Evolutionary conservation across 1,284 basidiomycete genomes (phyloP), one percentile per base, ranked within the genome.

Genomic region (Rhodotorula mucilaginosa): DNA sequence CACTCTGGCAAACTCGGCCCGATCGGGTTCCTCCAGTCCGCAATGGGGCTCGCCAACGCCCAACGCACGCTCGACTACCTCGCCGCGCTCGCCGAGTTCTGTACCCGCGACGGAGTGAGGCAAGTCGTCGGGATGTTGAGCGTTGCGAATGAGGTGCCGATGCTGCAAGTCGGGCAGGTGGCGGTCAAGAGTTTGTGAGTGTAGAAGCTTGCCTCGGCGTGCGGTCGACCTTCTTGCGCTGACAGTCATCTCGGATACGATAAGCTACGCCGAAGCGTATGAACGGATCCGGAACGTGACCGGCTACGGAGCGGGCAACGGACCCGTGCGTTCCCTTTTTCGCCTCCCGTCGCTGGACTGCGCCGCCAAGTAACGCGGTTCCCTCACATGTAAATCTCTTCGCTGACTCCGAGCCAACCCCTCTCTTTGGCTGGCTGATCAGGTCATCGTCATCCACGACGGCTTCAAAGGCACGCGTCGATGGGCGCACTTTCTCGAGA

Each of bases 21-120:
- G 12, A 77, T 83, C 90, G 81, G 91, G 88, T 93, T 76, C 83
- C 77, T 97, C 64, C 84, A 85, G 87, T 85, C 83, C 52, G 86
- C 84, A 59, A 90, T 89, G 88, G 90, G 90, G 12, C 65, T 77
- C 48, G 77, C 75, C 26, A 80, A 80, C 62, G 79, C 79, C 21
- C 77, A 81, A 67, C 66, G 80, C 48, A 71, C 78, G 54, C 65
- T 81, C n/a, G 78, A 80, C 62, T 77, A 77, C 64, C 74, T 81
- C 56, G 72, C 68, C 39, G 59, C 56, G 34, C 8, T 81, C 5
- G 74, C 78, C 21, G 74, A 80, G 60, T 80, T 78, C 61, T 74
- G 78, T 54, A 57, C 18, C 12, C 47, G 70, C 7, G 48, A 58
- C 5, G 67, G 65, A n/a, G 61, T 72, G 5, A 31, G 44, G 23